A percentile compares a stretch with the other conserved stretches of the same genome.
These are phyloP conservation scores for Coemansia sp. DNA, from an alignment of 192 early-diverging fungal species.

Conservation along the genomic window DNA sequence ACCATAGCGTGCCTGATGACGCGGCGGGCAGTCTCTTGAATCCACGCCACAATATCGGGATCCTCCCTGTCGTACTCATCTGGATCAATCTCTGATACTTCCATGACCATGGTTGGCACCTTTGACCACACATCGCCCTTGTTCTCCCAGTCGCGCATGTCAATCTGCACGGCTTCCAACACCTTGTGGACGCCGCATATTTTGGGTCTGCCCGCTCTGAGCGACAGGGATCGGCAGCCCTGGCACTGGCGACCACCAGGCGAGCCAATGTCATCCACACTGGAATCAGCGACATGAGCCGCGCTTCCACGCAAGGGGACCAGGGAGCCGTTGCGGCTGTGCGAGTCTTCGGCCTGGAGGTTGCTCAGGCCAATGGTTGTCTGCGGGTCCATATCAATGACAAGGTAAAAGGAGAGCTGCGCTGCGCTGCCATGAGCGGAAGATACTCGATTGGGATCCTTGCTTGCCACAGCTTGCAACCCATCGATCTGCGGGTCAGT, in stretches of 20 bases:
- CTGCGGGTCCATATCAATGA: slow-evolving; percentile 56
- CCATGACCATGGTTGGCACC: slow-evolving; percentile 54
- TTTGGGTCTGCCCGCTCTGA: slow-evolving; percentile 2
- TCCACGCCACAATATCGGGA: slow-evolving; percentile 46
- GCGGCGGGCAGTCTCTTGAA: slow-evolving; percentile 38
- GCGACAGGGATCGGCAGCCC: slow-evolving; percentile 21
- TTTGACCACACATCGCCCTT: slow-evolving; percentile 52
- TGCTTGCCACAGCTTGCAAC: background rate
- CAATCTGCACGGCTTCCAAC: slow-evolving; percentile 30
- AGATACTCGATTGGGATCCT: background rate
- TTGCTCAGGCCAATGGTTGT: slow-evolving; percentile 37
- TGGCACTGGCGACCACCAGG: slow-evolving; percentile 29
- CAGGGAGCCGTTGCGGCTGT: slow-evolving; percentile 49
- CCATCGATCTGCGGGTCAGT: slow-evolving; percentile 36
- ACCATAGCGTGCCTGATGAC: slow-evolving; percentile 28
- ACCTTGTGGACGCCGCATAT: slow-evolving; percentile 45
- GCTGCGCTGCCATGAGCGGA: background rate
- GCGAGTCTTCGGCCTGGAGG: slow-evolving; percentile 25
- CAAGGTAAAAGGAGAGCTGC: slow-evolving; percentile 49
- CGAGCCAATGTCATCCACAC: background rate
- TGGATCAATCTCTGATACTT: slow-evolving; percentile 41
- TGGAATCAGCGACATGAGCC: background rate
- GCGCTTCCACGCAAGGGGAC: slow-evolving; percentile 19
- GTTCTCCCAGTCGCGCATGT: slow-evolving; percentile 59
- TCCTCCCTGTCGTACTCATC: slow-evolving; percentile 56